A percentile compares a stretch with the other conserved stretches of the same genome.
Conservation (phyloP, 192 early-diverging fungal genomes). For the Geranomyces variabilis region DNA sequence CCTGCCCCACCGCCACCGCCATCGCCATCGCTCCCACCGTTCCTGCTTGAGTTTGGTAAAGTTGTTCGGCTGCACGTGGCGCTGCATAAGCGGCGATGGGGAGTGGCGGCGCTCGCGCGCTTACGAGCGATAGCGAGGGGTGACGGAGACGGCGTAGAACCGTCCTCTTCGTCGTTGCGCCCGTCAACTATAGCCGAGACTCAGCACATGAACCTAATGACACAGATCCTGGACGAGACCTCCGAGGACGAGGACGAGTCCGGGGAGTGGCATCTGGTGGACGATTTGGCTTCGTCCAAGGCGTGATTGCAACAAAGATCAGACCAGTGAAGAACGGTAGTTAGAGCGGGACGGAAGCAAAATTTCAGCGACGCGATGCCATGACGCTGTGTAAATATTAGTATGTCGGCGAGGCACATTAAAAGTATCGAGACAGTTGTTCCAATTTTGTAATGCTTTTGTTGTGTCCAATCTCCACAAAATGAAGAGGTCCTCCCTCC, state of each 20-base stretch:
- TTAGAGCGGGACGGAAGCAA: too few relatives aligned
- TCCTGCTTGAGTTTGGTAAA: conserved; percentile 22
- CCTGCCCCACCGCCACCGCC: background rate
- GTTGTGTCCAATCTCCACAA: too few relatives aligned
- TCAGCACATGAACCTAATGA: background rate
- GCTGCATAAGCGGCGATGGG: conserved; percentile 6
- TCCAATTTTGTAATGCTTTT: too few relatives aligned
- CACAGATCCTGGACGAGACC: conserved; percentile 18
- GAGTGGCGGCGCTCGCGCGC: background rate
- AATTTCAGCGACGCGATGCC: too few relatives aligned
- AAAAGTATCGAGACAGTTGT: too few relatives aligned
- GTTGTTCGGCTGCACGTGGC: conserved; percentile 24
- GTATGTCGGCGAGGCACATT: too few relatives aligned
- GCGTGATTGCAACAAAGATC: too few relatives aligned
- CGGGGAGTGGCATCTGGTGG: conserved; percentile 21
- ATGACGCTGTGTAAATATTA: too few relatives aligned
- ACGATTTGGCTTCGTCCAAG: conserved; percentile 19
- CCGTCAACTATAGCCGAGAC: background rate
- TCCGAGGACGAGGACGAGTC: conserved; percentile 24
- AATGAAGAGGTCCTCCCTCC: too few relatives aligned
- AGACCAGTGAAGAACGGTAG: too few relatives aligned
- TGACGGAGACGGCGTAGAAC: background rate
- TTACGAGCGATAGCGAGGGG: background rate
- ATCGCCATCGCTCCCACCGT: background rate
- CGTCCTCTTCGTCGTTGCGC: background rate